A percentile compares a stretch with the other conserved stretches of the same genome.
Evolutionary conservation across 441 rosid species (phyloP).

Genomic region (Corymbia calophylla): DNA sequence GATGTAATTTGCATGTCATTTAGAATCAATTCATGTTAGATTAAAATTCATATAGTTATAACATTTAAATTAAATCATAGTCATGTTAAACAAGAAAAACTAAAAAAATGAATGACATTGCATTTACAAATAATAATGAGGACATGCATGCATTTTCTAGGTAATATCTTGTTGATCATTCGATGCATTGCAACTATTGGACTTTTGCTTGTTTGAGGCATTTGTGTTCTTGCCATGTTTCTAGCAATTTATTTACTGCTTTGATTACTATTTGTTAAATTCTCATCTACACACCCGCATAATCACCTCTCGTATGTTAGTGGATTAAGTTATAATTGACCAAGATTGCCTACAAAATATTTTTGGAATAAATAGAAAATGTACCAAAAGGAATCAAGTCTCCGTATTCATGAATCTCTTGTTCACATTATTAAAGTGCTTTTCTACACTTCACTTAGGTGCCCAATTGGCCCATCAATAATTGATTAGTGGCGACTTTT

Average conservation of each 20-base stretch:
- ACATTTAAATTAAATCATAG: background rate
- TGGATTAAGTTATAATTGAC: background rate
- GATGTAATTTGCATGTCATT: background rate
- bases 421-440: background rate
- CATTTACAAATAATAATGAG: background rate
- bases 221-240: background rate
- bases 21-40: background rate
- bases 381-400: background rate
- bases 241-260: background rate
- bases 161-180: background rate
- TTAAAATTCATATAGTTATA: background rate
- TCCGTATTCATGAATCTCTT: background rate
- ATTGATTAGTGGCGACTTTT: background rate
- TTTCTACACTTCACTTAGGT: background rate
- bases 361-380: background rate
- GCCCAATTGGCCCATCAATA: background rate
- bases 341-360: background rate
- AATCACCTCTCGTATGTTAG: background rate
- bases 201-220: background rate
- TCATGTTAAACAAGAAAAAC: background rate
- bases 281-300: too few relatives aligned
- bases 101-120: background rate
- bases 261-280: background rate
- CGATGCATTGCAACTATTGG: background rate
- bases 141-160: background rate